Conservation (phyloP, 2,329 filamentous ascomycete species). For the Parastagonospora avenae region DNA sequence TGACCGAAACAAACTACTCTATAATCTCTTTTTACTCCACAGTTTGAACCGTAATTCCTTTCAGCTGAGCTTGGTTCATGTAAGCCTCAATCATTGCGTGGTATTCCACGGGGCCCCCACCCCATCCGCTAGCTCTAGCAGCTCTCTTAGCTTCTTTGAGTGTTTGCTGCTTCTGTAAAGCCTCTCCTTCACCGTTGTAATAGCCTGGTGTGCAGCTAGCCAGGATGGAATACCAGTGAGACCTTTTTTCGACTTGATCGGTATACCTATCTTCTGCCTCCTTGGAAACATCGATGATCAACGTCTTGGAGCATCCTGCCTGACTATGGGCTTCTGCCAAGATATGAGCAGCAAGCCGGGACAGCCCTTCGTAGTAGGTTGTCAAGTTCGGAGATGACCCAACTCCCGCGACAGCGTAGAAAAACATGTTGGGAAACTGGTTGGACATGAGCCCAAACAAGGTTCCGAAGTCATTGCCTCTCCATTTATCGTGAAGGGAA, state of each 20-base stretch:
- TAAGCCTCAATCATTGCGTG: neutral
- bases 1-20: too few species aligned
- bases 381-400: neutral
- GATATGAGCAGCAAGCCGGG: neutral
- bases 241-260: neutral
- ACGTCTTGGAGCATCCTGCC: neutral
- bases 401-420: neutral
- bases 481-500: slow-evolving; percentile 53
- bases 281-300: neutral
- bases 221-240: neutral
- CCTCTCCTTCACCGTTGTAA: neutral
- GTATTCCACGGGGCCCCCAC: neutral
- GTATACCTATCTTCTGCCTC: neutral
- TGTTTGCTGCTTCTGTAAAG: neutral
- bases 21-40: too few species aligned
- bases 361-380: neutral
- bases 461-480: slow-evolving; percentile 44
- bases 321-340: neutral
- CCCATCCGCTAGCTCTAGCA: neutral
- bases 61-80: neutral
- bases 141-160: neutral
- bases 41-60: neutral
- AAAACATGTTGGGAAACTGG: slow-evolving; percentile 25
- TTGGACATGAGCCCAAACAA: slow-evolving; percentile 48
- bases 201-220: neutral